Evolutionary conservation across 164 flowering plant genomes (phyloP).

Genomic region (Houttuynia cordata): DNA sequence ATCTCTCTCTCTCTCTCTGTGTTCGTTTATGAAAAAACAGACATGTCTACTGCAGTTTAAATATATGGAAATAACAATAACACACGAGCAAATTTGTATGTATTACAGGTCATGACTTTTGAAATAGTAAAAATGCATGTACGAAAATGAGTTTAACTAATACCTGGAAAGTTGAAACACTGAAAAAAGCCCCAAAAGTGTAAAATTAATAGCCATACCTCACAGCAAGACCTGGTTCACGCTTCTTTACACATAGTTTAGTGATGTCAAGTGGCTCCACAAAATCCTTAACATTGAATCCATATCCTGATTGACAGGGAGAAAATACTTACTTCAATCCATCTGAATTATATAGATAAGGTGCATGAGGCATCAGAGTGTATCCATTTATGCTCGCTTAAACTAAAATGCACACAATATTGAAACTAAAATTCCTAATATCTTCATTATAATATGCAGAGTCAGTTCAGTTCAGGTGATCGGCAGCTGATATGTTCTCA

Average conservation of each 20-base stretch:
- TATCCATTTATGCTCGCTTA: neutral
- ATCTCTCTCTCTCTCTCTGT: too few relatives aligned
- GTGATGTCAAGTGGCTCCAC: conserved; percentile 36
- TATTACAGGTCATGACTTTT: too few relatives aligned
- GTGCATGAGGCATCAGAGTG: neutral
- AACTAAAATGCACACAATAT: too few relatives aligned
- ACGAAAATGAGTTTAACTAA: too few relatives aligned
- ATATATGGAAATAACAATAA: neutral
- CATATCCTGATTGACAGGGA: conserved; percentile 33
- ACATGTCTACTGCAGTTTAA: neutral
- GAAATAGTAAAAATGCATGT: too few relatives aligned
- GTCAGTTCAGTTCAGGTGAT: too few relatives aligned
- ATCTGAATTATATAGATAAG: neutral
- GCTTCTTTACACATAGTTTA: conserved; percentile 28
- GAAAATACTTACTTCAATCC: conserved; percentile 1
- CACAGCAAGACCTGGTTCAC: conserved; percentile 41
- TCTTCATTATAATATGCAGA: too few relatives aligned
- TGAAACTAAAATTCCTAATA: too few relatives aligned
- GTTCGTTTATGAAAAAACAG: too few relatives aligned
- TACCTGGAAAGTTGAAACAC: too few relatives aligned
- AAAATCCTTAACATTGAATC: conserved; percentile 33
- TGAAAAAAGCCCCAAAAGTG: too few relatives aligned
- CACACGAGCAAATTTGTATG: neutral
- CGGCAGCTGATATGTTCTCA: too few relatives aligned
- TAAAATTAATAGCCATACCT: conserved; percentile 27